Evolutionary conservation across 805 yeast species (phyloP).

Genomic region (Saitoella complicata): DNA sequence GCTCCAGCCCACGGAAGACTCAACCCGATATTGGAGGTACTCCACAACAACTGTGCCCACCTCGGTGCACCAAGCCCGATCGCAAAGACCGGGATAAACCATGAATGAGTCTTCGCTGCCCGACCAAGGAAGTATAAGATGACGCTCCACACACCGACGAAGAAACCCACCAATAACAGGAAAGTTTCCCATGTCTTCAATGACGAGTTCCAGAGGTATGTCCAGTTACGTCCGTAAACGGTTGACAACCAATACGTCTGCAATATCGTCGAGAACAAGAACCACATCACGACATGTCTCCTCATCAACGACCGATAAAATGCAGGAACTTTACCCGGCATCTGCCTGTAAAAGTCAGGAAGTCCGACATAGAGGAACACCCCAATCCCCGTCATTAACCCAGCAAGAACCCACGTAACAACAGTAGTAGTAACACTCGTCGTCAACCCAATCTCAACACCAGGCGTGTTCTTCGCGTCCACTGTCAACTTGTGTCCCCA

Average conservation of each 20-base stretch:
- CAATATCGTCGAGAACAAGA: neutral
- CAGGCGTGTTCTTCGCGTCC: too few species aligned
- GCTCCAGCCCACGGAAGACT: constrained; percentile 1
- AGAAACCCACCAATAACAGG: neutral
- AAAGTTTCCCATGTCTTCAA: constrained; percentile 1
- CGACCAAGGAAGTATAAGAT: neutral
- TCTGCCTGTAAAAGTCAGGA: constrained; percentile 1
- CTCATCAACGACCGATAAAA: constrained; percentile 1
- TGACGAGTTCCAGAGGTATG: neutral
- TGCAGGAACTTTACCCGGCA: constrained; percentile 1
- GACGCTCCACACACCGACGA: neutral
- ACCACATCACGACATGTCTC: neutral
- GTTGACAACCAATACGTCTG: constrained; percentile 2
- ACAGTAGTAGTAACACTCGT: too few species aligned
- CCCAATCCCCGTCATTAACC: too few species aligned
- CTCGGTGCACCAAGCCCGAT: constrained; percentile 1
- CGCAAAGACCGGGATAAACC: constrained; percentile 1
- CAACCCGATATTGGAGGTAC: constrained; percentile 2
- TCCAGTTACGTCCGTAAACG: constrained; percentile 1
- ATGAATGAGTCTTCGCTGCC: neutral
- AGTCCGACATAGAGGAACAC: neutral
- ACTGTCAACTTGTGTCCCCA: neutral
- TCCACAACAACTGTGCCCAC: constrained; percentile 2
- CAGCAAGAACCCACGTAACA: too few species aligned
- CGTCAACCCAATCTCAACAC: too few species aligned